A percentile compares a stretch with the other conserved stretches of the same genome.
Evolutionary conservation across 1,284 basidiomycete species (phyloP).

Genomic region (Megacollybia platyphylla): DNA sequence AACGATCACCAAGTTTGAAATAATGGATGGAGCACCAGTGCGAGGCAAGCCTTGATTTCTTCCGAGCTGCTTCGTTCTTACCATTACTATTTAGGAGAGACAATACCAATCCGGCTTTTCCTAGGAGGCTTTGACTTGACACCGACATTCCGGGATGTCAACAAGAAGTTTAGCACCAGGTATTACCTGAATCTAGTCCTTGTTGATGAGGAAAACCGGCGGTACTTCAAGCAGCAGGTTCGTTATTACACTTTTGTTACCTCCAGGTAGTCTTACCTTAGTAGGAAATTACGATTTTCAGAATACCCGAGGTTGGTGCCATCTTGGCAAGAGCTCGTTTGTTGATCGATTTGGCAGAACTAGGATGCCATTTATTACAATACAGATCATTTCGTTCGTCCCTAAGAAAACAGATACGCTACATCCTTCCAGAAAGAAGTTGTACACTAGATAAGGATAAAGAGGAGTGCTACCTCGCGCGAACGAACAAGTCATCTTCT

Average conservation of each 20-base stretch:
- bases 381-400: neutral
- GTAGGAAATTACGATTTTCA: slow-evolving; percentile 22
- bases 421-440: too few relatives aligned
- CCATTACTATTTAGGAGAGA: slow-evolving; percentile 59
- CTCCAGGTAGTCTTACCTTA: neutral
- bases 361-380: neutral
- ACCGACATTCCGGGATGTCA: slow-evolving; percentile 96
- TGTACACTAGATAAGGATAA: neutral
- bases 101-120: slow-evolving; percentile 96
- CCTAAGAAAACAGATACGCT: neutral
- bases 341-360: neutral
- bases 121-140: slow-evolving; percentile 97
- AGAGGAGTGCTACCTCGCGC: neutral
- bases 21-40: slow-evolving; percentile 96
- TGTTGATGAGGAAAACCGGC: slow-evolving; percentile 94
- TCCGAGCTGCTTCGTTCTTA: neutral
- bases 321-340: neutral
- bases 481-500: neutral
- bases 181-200: slow-evolving; percentile 97
- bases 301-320: slow-evolving; percentile 20
- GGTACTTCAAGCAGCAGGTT: slow-evolving; percentile 90
- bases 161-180: slow-evolving; percentile 96
- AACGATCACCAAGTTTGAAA: slow-evolving; percentile 99
- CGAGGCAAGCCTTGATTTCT: slow-evolving; percentile 40
- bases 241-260: slow-evolving; percentile 5